phyloP scores from a whole-genome alignment of 2,329 filamentous ascomycete species.

The Septoria petroselini region DNA sequence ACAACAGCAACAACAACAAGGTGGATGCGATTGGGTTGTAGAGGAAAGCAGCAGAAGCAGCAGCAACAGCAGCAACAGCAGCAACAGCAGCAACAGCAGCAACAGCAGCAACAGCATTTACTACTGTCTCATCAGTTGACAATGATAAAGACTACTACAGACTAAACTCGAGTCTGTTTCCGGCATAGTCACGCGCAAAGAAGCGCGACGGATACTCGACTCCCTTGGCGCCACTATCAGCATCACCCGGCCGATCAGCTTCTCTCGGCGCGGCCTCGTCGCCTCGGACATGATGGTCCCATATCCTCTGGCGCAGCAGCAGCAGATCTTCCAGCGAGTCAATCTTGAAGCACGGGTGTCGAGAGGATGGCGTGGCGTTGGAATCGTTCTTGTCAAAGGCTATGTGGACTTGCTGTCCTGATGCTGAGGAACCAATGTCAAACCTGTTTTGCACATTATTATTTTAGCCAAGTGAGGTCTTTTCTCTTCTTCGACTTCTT shows the following conservation, averaged over 20 bases:
- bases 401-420: constrained; percentile 54
- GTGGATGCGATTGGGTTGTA: constrained; percentile 7
- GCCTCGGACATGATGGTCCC: constrained; percentile 51
- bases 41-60: background rate
- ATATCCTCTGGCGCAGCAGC: constrained; percentile 50
- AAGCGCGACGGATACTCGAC: constrained; percentile 61
- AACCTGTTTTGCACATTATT: constrained; percentile 40
- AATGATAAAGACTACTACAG: constrained; percentile 26
- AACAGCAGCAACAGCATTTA: too few species aligned
- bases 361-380: constrained; percentile 39
- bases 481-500: too few species aligned
- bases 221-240: constrained; percentile 48
- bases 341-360: constrained; percentile 60
- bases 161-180: constrained; percentile 43
- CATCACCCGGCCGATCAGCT: constrained; percentile 55
- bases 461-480: too few species aligned
- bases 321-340: constrained; percentile 49
- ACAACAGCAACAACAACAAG: too few species aligned
- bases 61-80: too few species aligned
- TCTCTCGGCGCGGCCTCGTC: constrained; percentile 51
- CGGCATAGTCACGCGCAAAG: constrained; percentile 53
- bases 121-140: background rate
- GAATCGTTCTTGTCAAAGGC: constrained; percentile 47
- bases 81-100: too few species aligned
- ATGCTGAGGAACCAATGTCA: constrained; percentile 53